phyloP scores from a whole-genome alignment of 148 eudicot species.

The Vaccinium vitisidaea region DNA sequence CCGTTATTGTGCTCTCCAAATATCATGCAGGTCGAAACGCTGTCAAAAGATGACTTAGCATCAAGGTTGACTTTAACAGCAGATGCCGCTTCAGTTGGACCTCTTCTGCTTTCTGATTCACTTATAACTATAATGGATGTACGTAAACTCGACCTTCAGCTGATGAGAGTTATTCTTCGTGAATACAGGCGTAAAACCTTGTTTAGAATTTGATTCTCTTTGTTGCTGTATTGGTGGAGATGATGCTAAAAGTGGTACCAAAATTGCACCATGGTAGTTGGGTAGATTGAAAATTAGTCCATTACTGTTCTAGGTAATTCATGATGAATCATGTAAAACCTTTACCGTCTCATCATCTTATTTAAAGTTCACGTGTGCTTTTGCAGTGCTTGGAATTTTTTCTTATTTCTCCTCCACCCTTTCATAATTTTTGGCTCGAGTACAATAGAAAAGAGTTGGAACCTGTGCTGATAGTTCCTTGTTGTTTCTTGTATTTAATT shows the following conservation, averaged over 20 bases:
- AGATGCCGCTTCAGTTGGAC: slow-evolving; percentile 71
- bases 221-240: background rate
- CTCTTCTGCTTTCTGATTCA: slow-evolving; percentile 72
- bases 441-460: background rate
- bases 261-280: slow-evolving; percentile 12
- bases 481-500: background rate
- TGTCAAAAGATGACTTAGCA: slow-evolving; percentile 83
- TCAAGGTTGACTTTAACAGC: slow-evolving; percentile 75
- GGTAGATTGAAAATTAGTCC: background rate
- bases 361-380: background rate
- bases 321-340: background rate
- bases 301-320: background rate
- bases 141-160: slow-evolving; percentile 25
- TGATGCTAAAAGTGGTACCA: background rate
- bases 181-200: background rate
- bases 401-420: background rate
- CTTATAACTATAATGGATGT: slow-evolving; percentile 87
- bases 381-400: background rate
- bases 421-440: background rate
- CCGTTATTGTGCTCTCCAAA: slow-evolving; percentile 5
- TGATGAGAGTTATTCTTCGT: background rate
- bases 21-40: slow-evolving; percentile 71
- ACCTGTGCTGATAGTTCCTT: slow-evolving; percentile 1
- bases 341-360: background rate
- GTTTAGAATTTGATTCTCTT: background rate